A percentile compares a stretch with the other conserved stretches of the same genome.
Conservation (phyloP, 2,329 filamentous ascomycete species). For the Colletotrichum incanum region DNA sequence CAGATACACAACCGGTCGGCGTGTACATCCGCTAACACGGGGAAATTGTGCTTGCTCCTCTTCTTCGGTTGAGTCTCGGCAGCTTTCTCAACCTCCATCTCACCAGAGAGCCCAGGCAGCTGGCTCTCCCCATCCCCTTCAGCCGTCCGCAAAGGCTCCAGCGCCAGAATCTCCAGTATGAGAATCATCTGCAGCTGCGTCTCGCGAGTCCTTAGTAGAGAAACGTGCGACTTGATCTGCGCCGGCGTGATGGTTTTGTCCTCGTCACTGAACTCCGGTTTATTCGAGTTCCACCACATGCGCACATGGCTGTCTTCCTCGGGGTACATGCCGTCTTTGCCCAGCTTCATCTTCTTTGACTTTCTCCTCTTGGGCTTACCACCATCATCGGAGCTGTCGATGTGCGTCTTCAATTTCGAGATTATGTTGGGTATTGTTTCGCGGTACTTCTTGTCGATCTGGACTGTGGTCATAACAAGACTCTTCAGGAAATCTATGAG, state of each 20-base stretch:
- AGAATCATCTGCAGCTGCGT: constrained; percentile 87
- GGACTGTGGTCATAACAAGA: constrained; percentile 75
- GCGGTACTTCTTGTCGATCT: constrained; percentile 86
- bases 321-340: constrained; percentile 79
- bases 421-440: constrained; percentile 78
- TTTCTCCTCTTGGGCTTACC: constrained; percentile 64
- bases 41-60: constrained; percentile 74
- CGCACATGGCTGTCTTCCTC: constrained; percentile 76
- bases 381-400: constrained; percentile 69
- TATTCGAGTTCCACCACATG: constrained; percentile 78
- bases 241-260: constrained; percentile 63
- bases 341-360: constrained; percentile 76
- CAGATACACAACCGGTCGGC: constrained; percentile 87
- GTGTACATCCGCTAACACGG: constrained; percentile 78
- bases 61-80: constrained; percentile 65
- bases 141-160: constrained; percentile 69
- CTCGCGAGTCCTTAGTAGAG: constrained; percentile 79
- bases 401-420: constrained; percentile 67
- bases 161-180: constrained; percentile 81
- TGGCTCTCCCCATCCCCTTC: constrained; percentile 61
- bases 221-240: constrained; percentile 74
- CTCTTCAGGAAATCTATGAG: constrained; percentile 79
- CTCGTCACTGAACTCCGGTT: constrained; percentile 64
- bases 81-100: constrained; percentile 52
- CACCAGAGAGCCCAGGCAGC: constrained; percentile 61